Base-by-base conservation (phyloP, 1,284 basidiomycete genomes). In the Ustilago lituana region DNA sequence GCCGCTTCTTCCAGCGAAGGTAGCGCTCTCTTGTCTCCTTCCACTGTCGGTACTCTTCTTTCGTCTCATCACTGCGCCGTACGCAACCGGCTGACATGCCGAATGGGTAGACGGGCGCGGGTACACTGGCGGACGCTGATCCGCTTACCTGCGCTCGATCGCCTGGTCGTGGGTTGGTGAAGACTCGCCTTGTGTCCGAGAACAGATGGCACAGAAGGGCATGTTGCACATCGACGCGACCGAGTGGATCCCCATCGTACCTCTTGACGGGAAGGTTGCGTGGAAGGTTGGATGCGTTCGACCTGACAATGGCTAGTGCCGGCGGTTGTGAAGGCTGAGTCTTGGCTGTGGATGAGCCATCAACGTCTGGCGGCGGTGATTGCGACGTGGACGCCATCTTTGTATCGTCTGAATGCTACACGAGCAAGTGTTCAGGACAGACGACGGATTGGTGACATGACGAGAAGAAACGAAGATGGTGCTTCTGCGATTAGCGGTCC, bases 121-220 rank as follows among this genome's bases (percentile, higher is more conserved):
- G 67, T n/a, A 73, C 39, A 45, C 52, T 43, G 11, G 61, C 32
- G 38, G 60, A 35, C 26, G 54, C 41, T 9, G 54, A 37, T 31
- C 49, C 47, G 37, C 71, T 73, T 17, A 62, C 58, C 9, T 44
- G 37, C 4, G 58, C 39, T 19, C 56, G 44, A 12, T 63, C 38
- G 3, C 68, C 70, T 0, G 77, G 70, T 0, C 79, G 76, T 0
- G 87, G 86, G 52, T 86, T 87, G 38, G 90, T 92, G 83, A 94
- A 94, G 57, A 89, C 90, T 35, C 86, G 83, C 12, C 85, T 85
- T 24, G 84, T 84, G 82, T 93, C 88, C 59, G 85, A 85, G 84
- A 94, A 94, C 76, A 94, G 88, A 81, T 88, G 85, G 74, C 88
- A 79, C 52, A 94, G 87, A 46, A 94, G 86, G 84, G 93, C 91